Percentiles rank a stretch among this genome's conserved stretches.
Conservation (phyloP, 2,329 filamentous ascomycete species). For the Coniochaeta ligniaria region DNA sequence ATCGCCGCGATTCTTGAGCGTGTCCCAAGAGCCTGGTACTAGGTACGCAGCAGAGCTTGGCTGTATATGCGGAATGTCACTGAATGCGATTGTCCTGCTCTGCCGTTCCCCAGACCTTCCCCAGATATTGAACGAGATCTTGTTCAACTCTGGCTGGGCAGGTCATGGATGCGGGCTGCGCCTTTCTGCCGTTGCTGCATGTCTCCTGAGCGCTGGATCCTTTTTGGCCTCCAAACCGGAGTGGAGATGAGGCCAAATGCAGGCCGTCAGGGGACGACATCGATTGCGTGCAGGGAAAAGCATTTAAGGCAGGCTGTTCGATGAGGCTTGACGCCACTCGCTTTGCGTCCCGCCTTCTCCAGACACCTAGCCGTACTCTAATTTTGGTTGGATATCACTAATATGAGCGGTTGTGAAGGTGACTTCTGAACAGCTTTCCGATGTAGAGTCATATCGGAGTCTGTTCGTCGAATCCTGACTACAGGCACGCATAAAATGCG, state of each 20-base stretch:
- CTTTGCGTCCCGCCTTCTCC: background rate
- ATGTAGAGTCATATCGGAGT: no score
- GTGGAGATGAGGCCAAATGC: background rate
- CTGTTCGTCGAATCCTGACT: background rate
- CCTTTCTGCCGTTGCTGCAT: background rate
- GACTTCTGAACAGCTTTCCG: no score
- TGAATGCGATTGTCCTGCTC: background rate
- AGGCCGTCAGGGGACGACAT: background rate
- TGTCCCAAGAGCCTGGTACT: no score
- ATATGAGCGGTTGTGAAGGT: background rate
- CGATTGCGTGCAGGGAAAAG: background rate
- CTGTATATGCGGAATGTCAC: background rate
- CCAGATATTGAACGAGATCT: background rate
- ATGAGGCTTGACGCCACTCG: background rate
- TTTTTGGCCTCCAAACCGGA: background rate
- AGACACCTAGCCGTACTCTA: background rate
- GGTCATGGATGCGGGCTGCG: background rate
- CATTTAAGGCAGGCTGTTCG: background rate
- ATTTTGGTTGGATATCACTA: no score
- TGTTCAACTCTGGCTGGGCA: background rate
- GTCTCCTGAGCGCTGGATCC: background rate
- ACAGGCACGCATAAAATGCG: no score
- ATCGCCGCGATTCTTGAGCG: no score
- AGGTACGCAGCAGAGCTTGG: background rate
- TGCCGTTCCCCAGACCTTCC: background rate